Percentiles rank a stretch among this genome's conserved stretches.
Evolutionary conservation across 176 grass and related monocot species (phyloP).

Genomic region (Eleusine indica): DNA sequence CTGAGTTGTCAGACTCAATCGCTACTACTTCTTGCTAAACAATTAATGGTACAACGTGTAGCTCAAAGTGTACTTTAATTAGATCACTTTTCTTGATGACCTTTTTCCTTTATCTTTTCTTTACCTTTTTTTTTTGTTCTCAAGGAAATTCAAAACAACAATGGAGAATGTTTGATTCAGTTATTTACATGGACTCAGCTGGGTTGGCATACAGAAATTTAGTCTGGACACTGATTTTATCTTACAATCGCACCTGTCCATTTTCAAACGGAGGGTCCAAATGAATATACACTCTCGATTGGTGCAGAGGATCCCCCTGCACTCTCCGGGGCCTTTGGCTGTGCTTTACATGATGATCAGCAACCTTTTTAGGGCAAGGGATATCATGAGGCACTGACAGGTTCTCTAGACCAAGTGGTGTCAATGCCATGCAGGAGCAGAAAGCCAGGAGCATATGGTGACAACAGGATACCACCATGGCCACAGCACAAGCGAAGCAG

Average conservation of each 20-base stretch:
- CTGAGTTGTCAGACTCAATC: conserved; percentile 27
- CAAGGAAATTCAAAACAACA: background rate
- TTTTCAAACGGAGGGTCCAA: background rate
- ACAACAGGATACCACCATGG: conserved; percentile 42
- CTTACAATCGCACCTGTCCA: background rate
- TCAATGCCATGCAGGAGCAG: conserved; percentile 38
- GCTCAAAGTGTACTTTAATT: conserved; percentile 29
- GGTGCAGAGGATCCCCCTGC: conserved; percentile 39
- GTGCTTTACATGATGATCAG: conserved; percentile 43
- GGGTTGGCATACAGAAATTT: background rate
- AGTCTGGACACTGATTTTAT: background rate
- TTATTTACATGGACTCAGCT: background rate
- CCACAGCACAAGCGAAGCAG: background rate
- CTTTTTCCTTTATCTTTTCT: conserved; percentile 19
- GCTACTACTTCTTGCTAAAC: conserved; percentile 11
- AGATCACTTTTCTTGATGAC: conserved; percentile 16
- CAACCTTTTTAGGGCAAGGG: conserved; percentile 4
- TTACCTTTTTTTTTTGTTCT: background rate
- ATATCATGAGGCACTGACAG: conserved; percentile 43
- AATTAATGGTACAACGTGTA: background rate
- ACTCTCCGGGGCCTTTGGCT: background rate
- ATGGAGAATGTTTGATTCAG: background rate
- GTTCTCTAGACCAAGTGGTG: conserved; percentile 52
- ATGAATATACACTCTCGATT: background rate
- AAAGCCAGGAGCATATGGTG: conserved; percentile 27